Evolutionary conservation across 176 grass and related monocot species (phyloP).

Genomic region (Bolboschoenus planiculmis): DNA sequence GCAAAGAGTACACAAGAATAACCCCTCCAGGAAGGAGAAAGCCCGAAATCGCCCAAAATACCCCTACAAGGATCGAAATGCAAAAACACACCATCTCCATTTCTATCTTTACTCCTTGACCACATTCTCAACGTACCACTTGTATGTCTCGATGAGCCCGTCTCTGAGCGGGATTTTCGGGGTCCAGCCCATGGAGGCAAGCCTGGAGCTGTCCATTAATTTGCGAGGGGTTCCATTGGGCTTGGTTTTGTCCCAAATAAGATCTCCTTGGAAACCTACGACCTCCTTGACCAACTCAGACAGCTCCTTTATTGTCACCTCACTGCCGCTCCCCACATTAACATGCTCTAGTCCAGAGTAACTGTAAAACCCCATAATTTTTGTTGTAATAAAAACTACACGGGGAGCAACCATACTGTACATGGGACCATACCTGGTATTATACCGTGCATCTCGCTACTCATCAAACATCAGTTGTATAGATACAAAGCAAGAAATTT

Average conservation of each 20-base stretch:
- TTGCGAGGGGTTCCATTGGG: constrained; percentile 46
- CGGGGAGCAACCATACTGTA: background rate
- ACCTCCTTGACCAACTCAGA: constrained; percentile 60
- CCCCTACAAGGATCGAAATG: background rate
- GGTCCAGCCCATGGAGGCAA: constrained; percentile 50
- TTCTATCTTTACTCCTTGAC: background rate
- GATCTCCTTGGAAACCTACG: constrained; percentile 37
- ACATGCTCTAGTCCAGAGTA: constrained; percentile 37
- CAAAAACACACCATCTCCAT: background rate
- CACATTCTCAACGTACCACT: constrained; percentile 35
- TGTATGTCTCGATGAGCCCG: constrained; percentile 41
- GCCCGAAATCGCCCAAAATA: background rate
- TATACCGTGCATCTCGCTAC: background rate
- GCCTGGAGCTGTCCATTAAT: constrained; percentile 56
- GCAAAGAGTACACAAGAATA: background rate
- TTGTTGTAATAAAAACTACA: background rate
- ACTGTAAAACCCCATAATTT: constrained; percentile 5
- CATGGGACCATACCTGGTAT: background rate
- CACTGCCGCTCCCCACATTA: constrained; percentile 33
- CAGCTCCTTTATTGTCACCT: constrained; percentile 44
- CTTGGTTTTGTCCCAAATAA: constrained; percentile 45
- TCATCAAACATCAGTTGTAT: background rate
- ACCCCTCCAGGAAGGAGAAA: background rate
- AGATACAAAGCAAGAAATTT: background rate
- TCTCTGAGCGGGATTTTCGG: constrained; percentile 47